phyloP scores from a whole-genome alignment of 306 rosid species.

The Pyrus pyrifolia region DNA sequence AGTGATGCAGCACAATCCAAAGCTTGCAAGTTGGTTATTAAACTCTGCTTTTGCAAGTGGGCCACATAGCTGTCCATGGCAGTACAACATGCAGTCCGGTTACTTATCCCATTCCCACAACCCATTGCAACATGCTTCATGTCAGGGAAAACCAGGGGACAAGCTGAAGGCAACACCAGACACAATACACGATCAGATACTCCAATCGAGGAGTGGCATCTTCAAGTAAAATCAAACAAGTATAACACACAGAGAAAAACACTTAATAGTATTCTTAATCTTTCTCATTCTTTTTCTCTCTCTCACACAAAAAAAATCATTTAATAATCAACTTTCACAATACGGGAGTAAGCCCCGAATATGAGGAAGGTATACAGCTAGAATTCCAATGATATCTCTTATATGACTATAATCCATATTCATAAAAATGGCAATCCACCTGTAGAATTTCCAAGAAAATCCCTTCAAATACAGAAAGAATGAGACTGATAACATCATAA shows the following conservation, averaged over 20 bases:
- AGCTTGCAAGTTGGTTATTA: conserved; percentile 94
- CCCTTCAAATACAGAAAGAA: background rate
- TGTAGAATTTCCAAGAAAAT: background rate
- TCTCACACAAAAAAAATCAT: background rate
- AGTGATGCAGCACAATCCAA: conserved; percentile 80
- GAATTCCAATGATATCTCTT: background rate
- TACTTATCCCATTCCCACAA: conserved; percentile 60
- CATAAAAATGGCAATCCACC: background rate
- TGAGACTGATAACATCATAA: background rate
- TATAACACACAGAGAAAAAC: background rate
- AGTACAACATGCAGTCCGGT: conserved; percentile 64
- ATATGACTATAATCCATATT: background rate
- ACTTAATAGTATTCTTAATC: background rate
- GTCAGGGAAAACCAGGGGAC: conserved; percentile 78
- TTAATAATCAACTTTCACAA: background rate
- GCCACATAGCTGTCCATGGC: conserved; percentile 84
- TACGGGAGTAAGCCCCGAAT: background rate
- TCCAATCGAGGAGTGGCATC: conserved; percentile 15
- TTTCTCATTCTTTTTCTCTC: background rate
- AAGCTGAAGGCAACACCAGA: conserved; percentile 41
- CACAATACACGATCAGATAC: conserved; percentile 1
- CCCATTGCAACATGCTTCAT: conserved; percentile 50
- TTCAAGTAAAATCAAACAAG: background rate
- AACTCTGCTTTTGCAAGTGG: conserved; percentile 93
- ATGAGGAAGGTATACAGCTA: background rate